Evolutionary conservation across 75 land plant species (phyloP).

Genomic region (Selaginella moellendorffii): DNA sequence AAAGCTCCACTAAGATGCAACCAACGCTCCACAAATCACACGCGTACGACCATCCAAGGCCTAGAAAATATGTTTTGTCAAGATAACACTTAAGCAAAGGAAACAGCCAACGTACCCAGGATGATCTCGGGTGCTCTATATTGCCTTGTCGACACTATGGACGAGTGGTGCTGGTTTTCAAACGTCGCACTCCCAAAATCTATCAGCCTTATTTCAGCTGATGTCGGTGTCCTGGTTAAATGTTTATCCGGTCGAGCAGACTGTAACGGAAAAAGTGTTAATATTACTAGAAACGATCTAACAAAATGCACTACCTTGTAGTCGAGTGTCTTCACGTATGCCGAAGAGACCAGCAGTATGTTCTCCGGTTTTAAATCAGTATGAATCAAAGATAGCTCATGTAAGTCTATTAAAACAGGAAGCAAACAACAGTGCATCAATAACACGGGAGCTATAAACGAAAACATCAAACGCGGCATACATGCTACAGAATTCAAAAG

Average conservation of each 20-base stretch:
- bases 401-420: too few species aligned
- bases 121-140: constrained; percentile 23
- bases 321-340: constrained; percentile 36
- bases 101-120: constrained; percentile 8
- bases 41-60: constrained; percentile 93
- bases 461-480: constrained; percentile 22
- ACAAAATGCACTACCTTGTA: constrained; percentile 30
- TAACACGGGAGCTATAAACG: background rate
- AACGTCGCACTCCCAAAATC: background rate
- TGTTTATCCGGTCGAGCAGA: background rate
- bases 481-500: constrained; percentile 86
- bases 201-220: background rate
- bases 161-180: background rate
- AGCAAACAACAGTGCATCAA: too few species aligned
- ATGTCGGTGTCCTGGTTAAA: background rate
- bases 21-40: constrained; percentile 96
- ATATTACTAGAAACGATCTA: background rate
- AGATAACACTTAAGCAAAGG: background rate
- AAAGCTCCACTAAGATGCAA: constrained; percentile 84
- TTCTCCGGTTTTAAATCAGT: constrained; percentile 63
- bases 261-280: background rate
- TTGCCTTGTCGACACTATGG: background rate
- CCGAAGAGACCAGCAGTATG: constrained; percentile 49
- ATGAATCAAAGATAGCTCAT: constrained; percentile 48
- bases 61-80: background rate